These are phyloP conservation scores for Chaetomium strumarium DNA, from an alignment of 2,329 filamentous ascomycete species.

Conservation along the genomic window DNA sequence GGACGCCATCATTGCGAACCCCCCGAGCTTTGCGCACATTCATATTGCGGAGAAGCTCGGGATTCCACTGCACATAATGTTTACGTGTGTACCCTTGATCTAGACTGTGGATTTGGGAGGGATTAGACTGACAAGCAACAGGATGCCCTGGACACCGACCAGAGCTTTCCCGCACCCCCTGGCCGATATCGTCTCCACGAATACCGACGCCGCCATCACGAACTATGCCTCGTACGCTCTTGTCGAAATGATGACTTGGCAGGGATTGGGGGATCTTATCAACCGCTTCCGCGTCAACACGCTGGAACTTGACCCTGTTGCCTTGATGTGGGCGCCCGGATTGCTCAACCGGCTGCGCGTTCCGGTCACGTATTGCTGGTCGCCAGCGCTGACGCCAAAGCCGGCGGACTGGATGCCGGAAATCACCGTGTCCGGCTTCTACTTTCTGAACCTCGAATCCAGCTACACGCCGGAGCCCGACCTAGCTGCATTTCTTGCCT, in stretches of 20 bases:
- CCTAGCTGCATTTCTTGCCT: constrained; percentile 59
- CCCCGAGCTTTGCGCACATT: constrained; percentile 69
- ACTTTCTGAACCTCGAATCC: constrained; percentile 62
- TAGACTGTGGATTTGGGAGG: no score
- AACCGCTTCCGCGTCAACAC: constrained; percentile 75
- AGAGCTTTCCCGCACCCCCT: constrained; percentile 81
- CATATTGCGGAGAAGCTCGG: constrained; percentile 71
- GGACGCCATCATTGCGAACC: constrained; percentile 74
- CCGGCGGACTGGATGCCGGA: constrained; percentile 66
- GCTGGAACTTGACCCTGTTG: constrained; percentile 70
- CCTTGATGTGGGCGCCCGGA: constrained; percentile 75
- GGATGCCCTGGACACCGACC: constrained; percentile 92
- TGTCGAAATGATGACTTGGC: constrained; percentile 90
- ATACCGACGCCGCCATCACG: constrained; percentile 68
- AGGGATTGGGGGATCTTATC: constrained; percentile 84
- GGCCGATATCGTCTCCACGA: constrained; percentile 71
- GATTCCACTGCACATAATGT: constrained; percentile 78
- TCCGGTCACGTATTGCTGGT: constrained; percentile 92
- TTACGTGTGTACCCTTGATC: constrained; percentile 55
- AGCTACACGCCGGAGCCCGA: constrained; percentile 61
- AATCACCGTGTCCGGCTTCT: constrained; percentile 71
- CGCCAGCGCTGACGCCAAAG: constrained; percentile 56
- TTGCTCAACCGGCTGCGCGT: constrained; percentile 69
- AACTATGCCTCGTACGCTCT: constrained; percentile 81
- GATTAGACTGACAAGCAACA: constrained; percentile 48